Base-by-base conservation (phyloP, 2,329 filamentous ascomycete species). In the Cercospora sp. region DNA sequence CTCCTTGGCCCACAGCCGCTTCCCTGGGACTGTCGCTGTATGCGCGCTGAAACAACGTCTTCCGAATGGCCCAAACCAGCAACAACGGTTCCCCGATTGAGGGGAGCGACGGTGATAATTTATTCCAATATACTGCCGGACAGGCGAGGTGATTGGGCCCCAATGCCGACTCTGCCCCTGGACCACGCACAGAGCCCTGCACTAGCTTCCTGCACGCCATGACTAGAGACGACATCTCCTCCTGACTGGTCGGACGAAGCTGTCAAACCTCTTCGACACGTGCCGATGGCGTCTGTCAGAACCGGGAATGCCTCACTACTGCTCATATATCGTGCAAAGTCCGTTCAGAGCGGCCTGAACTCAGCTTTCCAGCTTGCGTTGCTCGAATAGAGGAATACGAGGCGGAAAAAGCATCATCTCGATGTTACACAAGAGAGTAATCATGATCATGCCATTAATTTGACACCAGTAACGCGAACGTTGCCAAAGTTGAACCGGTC, bases 201-300 rank as follows among this genome's bases (percentile, higher is more conserved):
- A 63, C 39, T 63, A 63, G 61, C 45, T 33, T 48, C 61, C 48
- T 63, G 61, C 61, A 62, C 60, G 60, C 36, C 60, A 62, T 62
- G 60, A 45, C 42, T 48, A 23, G 60, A 16, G 36, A 62, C 60
- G 26, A 33, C 60, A 18, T 12, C 4, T 48, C 13, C 13, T 31
- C 55, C 16, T 59, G 16, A 23, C 16, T 31, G 16, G 55, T n/a
- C 18, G 18, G 28, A 31, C 1, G 7, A 31, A 23, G 8, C 30
- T 23, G 28, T 33, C 28, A 28, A 33, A 6, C 55, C 55, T 23
- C 55, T 7, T 30, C 28, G 31, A 59, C 28, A 33, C 28, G 31
- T 59, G 55, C 28, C 28, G n/a, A 16, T 53, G 48, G 23, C 48
- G 23, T 53, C 48, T 53, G 48, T 53, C 48, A 13, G 20, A 12